These are phyloP conservation scores for Camellia granthamiana DNA, from an alignment of 148 eudicot species.

Conservation along the genomic window DNA sequence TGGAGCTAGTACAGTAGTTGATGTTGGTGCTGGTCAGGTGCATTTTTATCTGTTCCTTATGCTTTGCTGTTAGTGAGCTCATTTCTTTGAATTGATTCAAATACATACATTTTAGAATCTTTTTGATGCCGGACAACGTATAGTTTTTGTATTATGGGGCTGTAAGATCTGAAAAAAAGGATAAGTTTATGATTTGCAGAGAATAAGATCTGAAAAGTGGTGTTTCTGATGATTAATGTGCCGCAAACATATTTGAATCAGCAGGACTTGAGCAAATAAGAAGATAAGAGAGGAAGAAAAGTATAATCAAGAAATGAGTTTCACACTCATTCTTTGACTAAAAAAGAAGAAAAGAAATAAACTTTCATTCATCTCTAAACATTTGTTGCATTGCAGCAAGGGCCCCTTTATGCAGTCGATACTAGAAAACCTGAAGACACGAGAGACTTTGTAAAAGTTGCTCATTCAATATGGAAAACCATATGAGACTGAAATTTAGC, in stretches of 20 bases:
- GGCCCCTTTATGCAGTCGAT: neutral
- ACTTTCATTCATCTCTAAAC: too few species aligned
- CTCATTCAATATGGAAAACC: neutral
- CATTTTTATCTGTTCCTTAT: constrained; percentile 8
- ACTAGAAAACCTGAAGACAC: neutral
- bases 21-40: constrained; percentile 99
- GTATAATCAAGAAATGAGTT: too few species aligned
- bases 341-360: neutral
- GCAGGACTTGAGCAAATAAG: too few species aligned
- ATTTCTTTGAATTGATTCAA: constrained; percentile 1
- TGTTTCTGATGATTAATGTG: neutral
- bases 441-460: neutral
- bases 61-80: neutral
- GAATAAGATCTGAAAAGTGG: too few species aligned
- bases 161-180: too few species aligned
- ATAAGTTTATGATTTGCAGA: too few species aligned
- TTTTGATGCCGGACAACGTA: neutral
- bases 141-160: too few species aligned
- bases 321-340: too few species aligned
- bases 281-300: too few species aligned
- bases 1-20: constrained; percentile 61
- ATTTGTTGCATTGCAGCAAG: neutral
- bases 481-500: neutral
- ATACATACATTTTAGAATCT: neutral
- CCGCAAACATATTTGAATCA: too few species aligned